Conservation (phyloP, 2,329 filamentous ascomycete genomes). For the Hortaea werneckii region DNA sequence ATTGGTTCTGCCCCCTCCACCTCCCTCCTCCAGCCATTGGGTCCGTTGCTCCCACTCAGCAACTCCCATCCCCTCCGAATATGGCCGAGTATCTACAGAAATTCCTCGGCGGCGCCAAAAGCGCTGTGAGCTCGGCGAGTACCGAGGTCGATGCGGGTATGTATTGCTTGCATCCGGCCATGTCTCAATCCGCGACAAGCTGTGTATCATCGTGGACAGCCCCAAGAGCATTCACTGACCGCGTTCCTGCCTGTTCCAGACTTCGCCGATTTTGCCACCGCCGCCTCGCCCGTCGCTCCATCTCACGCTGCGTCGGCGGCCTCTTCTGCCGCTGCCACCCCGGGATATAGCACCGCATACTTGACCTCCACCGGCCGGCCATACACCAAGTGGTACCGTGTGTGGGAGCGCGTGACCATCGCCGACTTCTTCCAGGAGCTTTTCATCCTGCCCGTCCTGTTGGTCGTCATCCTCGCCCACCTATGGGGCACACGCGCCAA, state of each 20-base stretch:
- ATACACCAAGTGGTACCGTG: slow-evolving; percentile 92
- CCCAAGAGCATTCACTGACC: slow-evolving; percentile 2
- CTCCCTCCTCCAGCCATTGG: too few relatives aligned
- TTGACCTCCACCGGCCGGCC: slow-evolving; percentile 42
- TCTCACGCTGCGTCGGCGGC: slow-evolving; percentile 41
- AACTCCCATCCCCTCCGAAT: background rate
- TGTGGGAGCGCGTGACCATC: slow-evolving; percentile 80
- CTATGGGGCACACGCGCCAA: slow-evolving; percentile 73
- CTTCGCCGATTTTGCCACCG: slow-evolving; percentile 86
- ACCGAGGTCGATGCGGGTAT: slow-evolving; percentile 54
- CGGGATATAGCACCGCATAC: slow-evolving; percentile 24
- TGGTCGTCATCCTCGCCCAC: slow-evolving; percentile 67
- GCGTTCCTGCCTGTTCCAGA: slow-evolving; percentile 43
- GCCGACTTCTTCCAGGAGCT: slow-evolving; percentile 84
- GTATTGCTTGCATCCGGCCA: slow-evolving; percentile 17
- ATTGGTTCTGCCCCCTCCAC: too few relatives aligned
- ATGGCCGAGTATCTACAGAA: slow-evolving; percentile 52
- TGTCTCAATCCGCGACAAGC: too few relatives aligned
- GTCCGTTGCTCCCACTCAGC: too few relatives aligned
- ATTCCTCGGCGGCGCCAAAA: slow-evolving; percentile 59
- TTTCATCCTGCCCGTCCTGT: slow-evolving; percentile 64
- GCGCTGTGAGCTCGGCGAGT: slow-evolving; percentile 34
- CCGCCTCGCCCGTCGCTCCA: slow-evolving; percentile 53
- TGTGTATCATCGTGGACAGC: background rate
- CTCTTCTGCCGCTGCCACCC: slow-evolving; percentile 34